Evolutionary conservation across 2,329 filamentous ascomycete species (phyloP), one percentile per base, ranked within the genome.

Genomic region (Pyrenochaeta sp.): DNA sequence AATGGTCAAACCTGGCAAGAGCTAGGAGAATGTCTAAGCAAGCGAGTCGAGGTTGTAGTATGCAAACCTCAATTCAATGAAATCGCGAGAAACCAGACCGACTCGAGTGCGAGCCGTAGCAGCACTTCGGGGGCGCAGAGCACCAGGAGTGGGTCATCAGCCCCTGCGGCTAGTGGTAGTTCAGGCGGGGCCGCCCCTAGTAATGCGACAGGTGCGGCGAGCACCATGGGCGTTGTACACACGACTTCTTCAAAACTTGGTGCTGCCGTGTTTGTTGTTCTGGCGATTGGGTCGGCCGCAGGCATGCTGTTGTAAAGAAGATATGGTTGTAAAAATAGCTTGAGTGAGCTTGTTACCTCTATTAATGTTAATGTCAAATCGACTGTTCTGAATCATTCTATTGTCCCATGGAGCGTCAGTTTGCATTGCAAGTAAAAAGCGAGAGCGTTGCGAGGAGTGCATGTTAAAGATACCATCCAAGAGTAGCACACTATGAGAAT

Each of bases 21-120:
- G n/a, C 12, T 67, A 7, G 62, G 61, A 11, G 58, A 64, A 37
- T 67, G 64, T 42, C 9, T 65, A 37, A 61, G 58, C 36, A 58
- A 64, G 50, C 46, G 58, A 10, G 60, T 56, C 2, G 51, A 58
- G 15, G 35, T 60, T 10, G 60, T 65, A 1, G 46, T 65, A 1
- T 64, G 62, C 47, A 60, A 46, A 32, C 56, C 58, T 9, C 32
- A 32, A 1, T 43, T 30, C n/a, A 49, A 33, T 2, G 53, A 58
- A 45, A 54, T 50, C 37, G 54, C 45, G 7, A 39, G 33, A 30
- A 50, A 7, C 18, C 21, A 35, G 27, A 54, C 32, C 12, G 35
- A 32, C 29, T 35, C 37, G 39, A 55, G 53, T 31, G 23, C 23
- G 9, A 9, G 4, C 23, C 23, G 23, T 5, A 27, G 23, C 23